Evolutionary conservation across 164 flowering plant genomes (phyloP).

Genomic region (Vitis riparia): DNA sequence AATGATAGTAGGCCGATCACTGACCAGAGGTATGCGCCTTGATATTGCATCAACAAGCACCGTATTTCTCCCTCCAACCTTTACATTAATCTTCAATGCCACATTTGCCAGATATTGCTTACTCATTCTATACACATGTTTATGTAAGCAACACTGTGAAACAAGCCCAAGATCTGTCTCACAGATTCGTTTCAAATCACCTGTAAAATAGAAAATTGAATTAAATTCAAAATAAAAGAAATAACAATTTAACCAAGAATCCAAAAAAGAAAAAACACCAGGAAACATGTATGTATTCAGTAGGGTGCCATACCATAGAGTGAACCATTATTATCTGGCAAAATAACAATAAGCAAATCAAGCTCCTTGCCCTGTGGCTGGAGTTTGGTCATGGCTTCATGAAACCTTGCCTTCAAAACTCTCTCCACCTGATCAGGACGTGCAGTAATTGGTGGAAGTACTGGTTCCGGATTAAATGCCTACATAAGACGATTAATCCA

Average conservation of each 20-base stretch:
- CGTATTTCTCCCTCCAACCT: conserved; percentile 94
- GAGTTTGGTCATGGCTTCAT: conserved; percentile 68
- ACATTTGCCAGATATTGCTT: conserved; percentile 90
- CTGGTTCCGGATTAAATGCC: conserved; percentile 59
- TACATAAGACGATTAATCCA: conserved; percentile 16
- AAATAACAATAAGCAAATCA: conserved; percentile 72
- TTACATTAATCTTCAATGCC: conserved; percentile 88
- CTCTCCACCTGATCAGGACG: conserved; percentile 85
- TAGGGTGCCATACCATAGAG: conserved; percentile 60
- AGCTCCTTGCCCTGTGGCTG: conserved; percentile 61
- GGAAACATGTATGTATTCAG: not conserved
- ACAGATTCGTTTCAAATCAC: conserved; percentile 87
- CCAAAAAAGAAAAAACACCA: not conserved
- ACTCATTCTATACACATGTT: conserved; percentile 73
- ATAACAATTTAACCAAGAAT: not conserved
- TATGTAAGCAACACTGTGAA: conserved; percentile 86
- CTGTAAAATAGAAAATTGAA: conserved; percentile 26
- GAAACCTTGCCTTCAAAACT: conserved; percentile 61
- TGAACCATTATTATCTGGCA: conserved; percentile 86
- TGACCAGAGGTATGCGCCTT: conserved; percentile 81
- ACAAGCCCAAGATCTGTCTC: conserved; percentile 93
- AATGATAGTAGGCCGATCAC: conserved; percentile 86
- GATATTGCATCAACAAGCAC: conserved; percentile 92
- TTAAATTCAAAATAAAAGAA: not conserved
- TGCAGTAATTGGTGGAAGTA: conserved; percentile 48